Evolutionary conservation across 129 eudicot species (phyloP).

Genomic region (Artemisia annua): DNA sequence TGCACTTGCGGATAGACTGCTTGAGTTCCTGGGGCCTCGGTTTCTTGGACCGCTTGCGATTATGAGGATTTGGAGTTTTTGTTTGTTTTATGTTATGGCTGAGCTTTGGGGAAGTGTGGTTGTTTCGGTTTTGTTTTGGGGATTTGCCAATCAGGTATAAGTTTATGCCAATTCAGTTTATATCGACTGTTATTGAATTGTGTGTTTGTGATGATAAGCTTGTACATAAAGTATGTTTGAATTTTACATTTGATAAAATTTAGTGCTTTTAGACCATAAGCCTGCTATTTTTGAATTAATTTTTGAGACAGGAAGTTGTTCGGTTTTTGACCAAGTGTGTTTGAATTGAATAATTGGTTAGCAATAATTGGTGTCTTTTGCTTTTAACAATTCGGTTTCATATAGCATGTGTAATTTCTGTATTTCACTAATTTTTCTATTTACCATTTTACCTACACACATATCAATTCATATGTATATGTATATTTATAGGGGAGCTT

Average conservation of each 20-base stretch:
- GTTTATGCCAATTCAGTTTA: background rate
- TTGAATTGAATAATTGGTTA: background rate
- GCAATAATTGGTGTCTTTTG: conserved; percentile 11
- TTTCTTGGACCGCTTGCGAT: conserved; percentile 97
- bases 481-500: too few relatives aligned
- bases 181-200: conserved; percentile 3
- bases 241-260: conserved; percentile 9
- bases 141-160: conserved; percentile 97
- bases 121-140: conserved; percentile 97
- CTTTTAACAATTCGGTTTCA: background rate
- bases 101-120: conserved; percentile 99
- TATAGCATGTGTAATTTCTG: conserved; percentile 4
- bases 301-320: background rate
- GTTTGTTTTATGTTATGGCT: conserved; percentile 99
- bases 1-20: conserved; percentile 88
- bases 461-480: too few relatives aligned
- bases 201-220: background rate
- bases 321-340: background rate
- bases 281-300: background rate
- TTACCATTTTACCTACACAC: too few relatives aligned
- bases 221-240: background rate
- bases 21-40: conserved; percentile 74
- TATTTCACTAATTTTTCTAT: background rate
- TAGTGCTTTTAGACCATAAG: conserved; percentile 2
- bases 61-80: conserved; percentile 94